Evolutionary conservation across 164 flowering plant genomes (phyloP), one percentile per base, ranked within the genome.

Genomic region (Chimonanthus praecox): DNA sequence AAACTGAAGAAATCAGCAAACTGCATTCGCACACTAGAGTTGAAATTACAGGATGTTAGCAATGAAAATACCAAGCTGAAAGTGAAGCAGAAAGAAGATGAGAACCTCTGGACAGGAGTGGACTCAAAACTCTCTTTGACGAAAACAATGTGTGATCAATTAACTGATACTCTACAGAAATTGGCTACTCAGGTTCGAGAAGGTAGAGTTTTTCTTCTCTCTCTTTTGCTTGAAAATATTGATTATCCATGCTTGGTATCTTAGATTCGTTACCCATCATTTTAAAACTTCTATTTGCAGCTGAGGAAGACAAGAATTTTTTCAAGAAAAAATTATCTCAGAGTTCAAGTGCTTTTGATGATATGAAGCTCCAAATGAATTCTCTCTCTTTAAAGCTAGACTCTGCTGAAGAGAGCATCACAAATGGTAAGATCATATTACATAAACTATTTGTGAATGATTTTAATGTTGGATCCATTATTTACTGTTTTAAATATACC

Each of bases 21-120:
- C 76, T 86, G 87, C 65, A 80, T 92, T 65, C 87, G 76, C 61
- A 70, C 64, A n/a, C 79, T 96, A 68, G 98, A 96, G 84, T 92
- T 85, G 73, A 96, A 92, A 75, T 77, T 96, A 77, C 97, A 89
- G 84, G 81, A 71, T 73, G 88, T 89, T 3, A 82, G 84, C 65
- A 94, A 94, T 74, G 99, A 94, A 79, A 94, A 96, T 82, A 90
- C 98, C 11, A 92, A 83, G 82, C 89, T 92, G 58, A 89, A 86
- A 82, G 98, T 89, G 80, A 94, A 87, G 86, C 94, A 85, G 82
- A 89, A 86, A 74, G 99, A 92, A 77, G 97, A 92, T 78, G 88
- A 87, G 76, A 92, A 89, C 81, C 90, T 92, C 5, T 94, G 99
- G 98, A 84, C 82, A 79, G 97, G 99, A 72, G 74, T 94, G 76